Evolutionary conservation across 805 yeast species (phyloP).

Genomic region (Saccharomycopsis vini): DNA sequence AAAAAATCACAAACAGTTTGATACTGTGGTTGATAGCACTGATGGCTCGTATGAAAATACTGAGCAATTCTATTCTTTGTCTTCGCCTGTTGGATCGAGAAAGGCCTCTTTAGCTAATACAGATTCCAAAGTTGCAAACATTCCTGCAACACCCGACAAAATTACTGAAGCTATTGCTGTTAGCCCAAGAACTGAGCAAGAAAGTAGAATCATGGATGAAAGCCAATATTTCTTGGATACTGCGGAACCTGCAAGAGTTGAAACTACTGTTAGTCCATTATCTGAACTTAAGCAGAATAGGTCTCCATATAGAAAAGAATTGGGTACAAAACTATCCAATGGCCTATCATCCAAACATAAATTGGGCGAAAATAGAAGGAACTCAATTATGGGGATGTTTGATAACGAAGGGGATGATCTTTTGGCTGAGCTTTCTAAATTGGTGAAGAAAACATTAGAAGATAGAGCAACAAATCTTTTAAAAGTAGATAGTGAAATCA

Average conservation of each 20-base stretch:
- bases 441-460: slow-evolving; percentile 10
- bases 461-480: neutral
- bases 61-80: slow-evolving; percentile 3
- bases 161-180: slow-evolving; percentile 26
- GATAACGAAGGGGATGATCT: slow-evolving; percentile 18
- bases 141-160: slow-evolving; percentile 24
- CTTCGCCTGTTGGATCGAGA: slow-evolving; percentile 3
- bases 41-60: neutral
- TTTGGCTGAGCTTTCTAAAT: slow-evolving; percentile 17
- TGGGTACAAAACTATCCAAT: neutral
- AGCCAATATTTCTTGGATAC: slow-evolving; percentile 19
- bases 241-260: slow-evolving; percentile 14
- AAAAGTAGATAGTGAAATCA: neutral
- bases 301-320: neutral
- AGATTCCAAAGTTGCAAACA: neutral
- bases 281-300: neutral
- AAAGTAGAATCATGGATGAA: slow-evolving; percentile 20
- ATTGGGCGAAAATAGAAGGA: neutral
- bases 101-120: neutral
- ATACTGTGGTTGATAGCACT: neutral
- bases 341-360: neutral
- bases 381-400: slow-evolving; percentile 10
- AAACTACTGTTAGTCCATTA: slow-evolving; percentile 15
- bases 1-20: neutral
- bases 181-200: slow-evolving; percentile 27